A percentile compares a stretch with the other conserved stretches of the same genome.
phyloP scores from a whole-genome alignment of 1,139 yeast genomes.

The Suhomyces wounanorum region DNA sequence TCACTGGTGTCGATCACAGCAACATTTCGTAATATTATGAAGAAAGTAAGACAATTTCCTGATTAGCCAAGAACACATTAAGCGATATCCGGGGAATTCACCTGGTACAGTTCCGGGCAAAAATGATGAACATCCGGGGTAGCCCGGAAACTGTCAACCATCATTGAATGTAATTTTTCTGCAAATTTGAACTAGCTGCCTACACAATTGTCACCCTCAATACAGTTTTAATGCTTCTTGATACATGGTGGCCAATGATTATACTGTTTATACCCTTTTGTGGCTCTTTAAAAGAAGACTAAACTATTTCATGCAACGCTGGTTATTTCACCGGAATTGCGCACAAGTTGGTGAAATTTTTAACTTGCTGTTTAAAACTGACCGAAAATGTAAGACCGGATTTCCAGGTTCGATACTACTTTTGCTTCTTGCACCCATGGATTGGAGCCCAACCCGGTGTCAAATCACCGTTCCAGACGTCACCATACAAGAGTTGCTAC shows the following conservation, averaged over 20 bases:
- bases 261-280: too few relatives aligned
- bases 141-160: not conserved
- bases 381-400: slow-evolving; percentile 2
- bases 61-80: not conserved
- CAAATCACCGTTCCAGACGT: slow-evolving; percentile 11
- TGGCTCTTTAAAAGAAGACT: too few relatives aligned
- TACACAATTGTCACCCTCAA: too few relatives aligned
- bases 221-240: too few relatives aligned
- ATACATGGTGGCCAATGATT: too few relatives aligned
- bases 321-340: not conserved
- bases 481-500: slow-evolving; percentile 10
- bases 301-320: too few relatives aligned
- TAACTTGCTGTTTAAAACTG: not conserved
- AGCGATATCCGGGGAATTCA: not conserved
- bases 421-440: slow-evolving; percentile 9
- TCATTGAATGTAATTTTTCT: too few relatives aligned
- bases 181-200: too few relatives aligned
- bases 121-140: not conserved
- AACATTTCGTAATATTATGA: not conserved
- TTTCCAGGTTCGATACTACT: not conserved
- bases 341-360: not conserved
- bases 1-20: not conserved
- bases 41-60: not conserved
- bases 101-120: not conserved
- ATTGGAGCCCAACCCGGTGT: not conserved